Evolutionary conservation across 306 rosid species (phyloP), one percentile per base, ranked within the genome.

Genomic region (Rosa lucieae): DNA sequence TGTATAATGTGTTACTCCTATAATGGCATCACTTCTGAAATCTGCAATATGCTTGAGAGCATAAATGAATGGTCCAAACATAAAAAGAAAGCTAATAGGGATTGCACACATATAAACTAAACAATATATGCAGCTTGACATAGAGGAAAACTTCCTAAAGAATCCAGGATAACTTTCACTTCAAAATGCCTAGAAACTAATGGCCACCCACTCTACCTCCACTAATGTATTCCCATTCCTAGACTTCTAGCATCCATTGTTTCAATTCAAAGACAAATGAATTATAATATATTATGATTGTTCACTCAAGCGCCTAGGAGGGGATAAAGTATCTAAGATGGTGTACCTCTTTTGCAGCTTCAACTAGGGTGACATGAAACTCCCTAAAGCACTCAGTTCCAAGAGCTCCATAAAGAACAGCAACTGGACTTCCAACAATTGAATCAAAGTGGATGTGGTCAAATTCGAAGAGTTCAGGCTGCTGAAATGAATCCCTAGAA

Each of bases 391-490:
- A 96, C 73, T 43, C 70, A 72, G 98, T 90, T 78, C 94, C 97
- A 55, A 91, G 94, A 47, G 99, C 96, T 20, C 99, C 99, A 82
- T 93, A 93, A 61, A 93, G 99, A 73, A 96, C 80, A 75, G 92
- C 92, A 78, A 93, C 89, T 5, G 93, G 90, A 86, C 92, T 84
- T 79, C 89, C 93, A 76, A 53, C 21, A 79, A 74, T 81, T 58
- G 99, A 93, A 86, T 89, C 88, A 70, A 81, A 79, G 79, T 96
- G 93, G 80, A 96, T 67, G 84, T 93, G 98, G 85, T 96, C 98
- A 68, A 96, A 96, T 59, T 96, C 99, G 83, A 91, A 95, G 62
- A 95, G 78, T 58, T 92, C 89, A 53, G 93, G 98, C 56, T 85
- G 90, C 85, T 88, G 95, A 85, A 86, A 84, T 46, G 90, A 86